These are phyloP conservation scores for Xerocomus brunneocitrinus DNA, from an alignment of 768 basidiomycete genomes.

Conservation along the genomic window DNA sequence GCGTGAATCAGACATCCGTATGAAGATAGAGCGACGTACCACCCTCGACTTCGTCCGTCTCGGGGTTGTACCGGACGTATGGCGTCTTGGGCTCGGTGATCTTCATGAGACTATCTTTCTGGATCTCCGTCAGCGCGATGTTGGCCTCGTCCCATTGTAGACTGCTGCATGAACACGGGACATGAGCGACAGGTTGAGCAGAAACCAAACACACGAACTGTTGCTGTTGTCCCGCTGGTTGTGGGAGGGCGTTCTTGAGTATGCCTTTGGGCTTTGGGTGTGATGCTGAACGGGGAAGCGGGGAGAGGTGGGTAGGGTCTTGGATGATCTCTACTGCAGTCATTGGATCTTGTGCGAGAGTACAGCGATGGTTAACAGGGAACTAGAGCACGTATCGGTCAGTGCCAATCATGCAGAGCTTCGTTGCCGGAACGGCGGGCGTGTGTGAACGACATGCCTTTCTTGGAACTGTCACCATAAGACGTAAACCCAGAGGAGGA, in stretches of 20 bases:
- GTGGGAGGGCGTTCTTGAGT: slow-evolving; percentile 69
- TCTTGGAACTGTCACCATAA: not conserved
- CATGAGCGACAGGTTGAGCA: not conserved
- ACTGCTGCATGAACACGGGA: slow-evolving; percentile 37
- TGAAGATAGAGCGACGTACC: slow-evolving; percentile 45
- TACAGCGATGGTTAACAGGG: not conserved
- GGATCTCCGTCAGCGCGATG: slow-evolving; percentile 84
- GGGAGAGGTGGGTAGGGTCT: slow-evolving; percentile 44
- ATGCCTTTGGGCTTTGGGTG: slow-evolving; percentile 82
- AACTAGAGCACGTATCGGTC: not conserved
- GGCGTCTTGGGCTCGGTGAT: slow-evolving; percentile 98
- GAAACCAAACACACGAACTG: slow-evolving; percentile 44
- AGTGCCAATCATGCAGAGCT: slow-evolving; percentile 2
- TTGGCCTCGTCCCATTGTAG: slow-evolving; percentile 96
- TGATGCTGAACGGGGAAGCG: slow-evolving; percentile 58
- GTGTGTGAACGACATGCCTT: slow-evolving; percentile 27
- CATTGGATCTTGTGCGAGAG: slow-evolving; percentile 12
- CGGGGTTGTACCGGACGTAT: slow-evolving; percentile 86
- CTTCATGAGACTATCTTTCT: slow-evolving; percentile 97
- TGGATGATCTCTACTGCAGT: slow-evolving; percentile 28
- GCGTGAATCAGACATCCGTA: not conserved
- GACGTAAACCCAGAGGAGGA: not conserved
- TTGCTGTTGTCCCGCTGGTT: slow-evolving; percentile 36
- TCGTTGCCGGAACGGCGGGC: not conserved
- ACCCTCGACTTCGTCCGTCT: slow-evolving; percentile 79